phyloP scores from a whole-genome alignment of 768 basidiomycete genomes.

The Collybia sordida region DNA sequence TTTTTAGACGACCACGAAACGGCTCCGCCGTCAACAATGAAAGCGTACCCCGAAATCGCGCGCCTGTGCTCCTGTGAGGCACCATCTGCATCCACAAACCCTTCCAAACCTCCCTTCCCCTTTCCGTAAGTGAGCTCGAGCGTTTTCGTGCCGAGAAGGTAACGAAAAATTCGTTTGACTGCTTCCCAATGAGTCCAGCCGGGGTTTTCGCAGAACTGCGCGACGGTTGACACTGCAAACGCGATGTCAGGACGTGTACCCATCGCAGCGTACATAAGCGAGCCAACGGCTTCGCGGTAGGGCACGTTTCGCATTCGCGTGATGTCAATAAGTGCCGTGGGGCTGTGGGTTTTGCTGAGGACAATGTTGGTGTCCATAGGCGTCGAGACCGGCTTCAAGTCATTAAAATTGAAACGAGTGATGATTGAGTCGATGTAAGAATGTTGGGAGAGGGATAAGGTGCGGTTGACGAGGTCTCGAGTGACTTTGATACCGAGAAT shows the following conservation, averaged over 20 bases:
- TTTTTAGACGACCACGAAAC: conserved; percentile 27
- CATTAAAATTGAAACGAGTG: conserved; percentile 19
- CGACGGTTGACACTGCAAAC: conserved; percentile 26
- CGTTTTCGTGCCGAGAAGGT: conserved; percentile 28
- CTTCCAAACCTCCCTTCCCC: conserved; percentile 1
- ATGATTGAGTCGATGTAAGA: conserved; percentile 29
- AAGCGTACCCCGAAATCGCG: conserved; percentile 26
- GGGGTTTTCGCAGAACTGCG: conserved; percentile 31
- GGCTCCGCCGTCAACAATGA: conserved; percentile 21
- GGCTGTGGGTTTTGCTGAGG: conserved; percentile 19
- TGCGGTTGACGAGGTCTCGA: conserved; percentile 9
- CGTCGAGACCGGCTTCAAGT: conserved; percentile 20
- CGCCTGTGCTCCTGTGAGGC: too few relatives aligned
- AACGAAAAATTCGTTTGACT: conserved; percentile 34
- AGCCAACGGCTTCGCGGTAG: conserved; percentile 26
- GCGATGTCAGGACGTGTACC: conserved; percentile 33
- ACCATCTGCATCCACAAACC: conserved; percentile 5
- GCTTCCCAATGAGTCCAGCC: conserved; percentile 35
- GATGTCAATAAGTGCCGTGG: conserved; percentile 13
- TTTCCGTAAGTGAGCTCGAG: conserved; percentile 14
- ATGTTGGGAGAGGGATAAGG: conserved; percentile 25
- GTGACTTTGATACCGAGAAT: conserved; percentile 16
- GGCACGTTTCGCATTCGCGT: conserved; percentile 22
- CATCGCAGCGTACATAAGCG: conserved; percentile 30
- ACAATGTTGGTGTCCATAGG: conserved; percentile 23